These are phyloP conservation scores for Sugiyamaella paludigena DNA, from an alignment of 1,139 yeast species.

Conservation along the genomic window DNA sequence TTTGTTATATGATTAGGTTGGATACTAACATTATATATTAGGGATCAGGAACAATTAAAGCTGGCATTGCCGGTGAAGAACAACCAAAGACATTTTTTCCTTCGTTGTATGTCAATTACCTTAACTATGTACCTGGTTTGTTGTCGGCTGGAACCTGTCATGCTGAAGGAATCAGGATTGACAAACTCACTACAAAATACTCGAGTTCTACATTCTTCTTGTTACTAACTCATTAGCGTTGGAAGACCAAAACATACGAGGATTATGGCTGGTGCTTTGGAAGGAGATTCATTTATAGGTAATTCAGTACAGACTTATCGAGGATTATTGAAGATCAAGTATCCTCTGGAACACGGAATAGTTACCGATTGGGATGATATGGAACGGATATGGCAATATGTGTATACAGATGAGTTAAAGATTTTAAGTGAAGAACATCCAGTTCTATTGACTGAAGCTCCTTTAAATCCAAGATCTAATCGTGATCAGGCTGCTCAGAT, in stretches of 20 bases:
- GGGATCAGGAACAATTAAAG: slow-evolving; percentile 86
- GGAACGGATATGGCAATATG: slow-evolving; percentile 70
- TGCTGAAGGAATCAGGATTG: no score
- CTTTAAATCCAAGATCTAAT: slow-evolving; percentile 71
- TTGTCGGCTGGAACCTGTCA: neutral
- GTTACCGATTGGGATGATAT: slow-evolving; percentile 86
- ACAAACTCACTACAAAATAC: no score
- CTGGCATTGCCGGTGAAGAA: slow-evolving; percentile 94
- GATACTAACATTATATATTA: slow-evolving; percentile 17
- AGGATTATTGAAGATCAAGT: slow-evolving; percentile 64
- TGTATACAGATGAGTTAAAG: slow-evolving; percentile 59
- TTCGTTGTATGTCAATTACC: slow-evolving; percentile 38
- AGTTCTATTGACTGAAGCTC: slow-evolving; percentile 82
- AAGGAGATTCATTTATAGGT: slow-evolving; percentile 68
- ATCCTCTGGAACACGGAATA: slow-evolving; percentile 80
- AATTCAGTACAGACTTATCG: slow-evolving; percentile 67
- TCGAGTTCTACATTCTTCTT: neutral
- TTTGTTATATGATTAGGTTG: neutral
- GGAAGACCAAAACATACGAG: slow-evolving; percentile 84
- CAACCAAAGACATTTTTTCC: slow-evolving; percentile 61
- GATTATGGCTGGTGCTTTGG: slow-evolving; percentile 79
- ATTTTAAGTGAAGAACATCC: slow-evolving; percentile 88
- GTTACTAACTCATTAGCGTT: slow-evolving; percentile 42
- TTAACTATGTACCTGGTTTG: neutral
- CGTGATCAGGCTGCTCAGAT: slow-evolving; percentile 73